Percentiles rank a stretch among this genome's conserved stretches.
Conservation (phyloP, 805 yeast genomes). For the Brettanomyces anomalus region DNA sequence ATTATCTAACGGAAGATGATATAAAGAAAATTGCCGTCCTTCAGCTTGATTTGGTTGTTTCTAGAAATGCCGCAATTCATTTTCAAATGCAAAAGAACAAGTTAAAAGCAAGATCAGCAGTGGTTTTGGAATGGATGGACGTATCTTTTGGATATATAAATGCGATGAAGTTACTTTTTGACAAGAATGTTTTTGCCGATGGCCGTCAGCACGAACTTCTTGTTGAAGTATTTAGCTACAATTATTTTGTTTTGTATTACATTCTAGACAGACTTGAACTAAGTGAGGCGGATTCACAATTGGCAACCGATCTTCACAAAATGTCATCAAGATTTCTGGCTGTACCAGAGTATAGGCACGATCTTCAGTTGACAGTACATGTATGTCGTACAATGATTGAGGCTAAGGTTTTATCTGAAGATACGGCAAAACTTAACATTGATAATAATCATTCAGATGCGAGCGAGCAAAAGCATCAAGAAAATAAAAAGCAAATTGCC, state of each 20-base stretch:
- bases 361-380: constrained; percentile 9
- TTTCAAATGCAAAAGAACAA: neutral
- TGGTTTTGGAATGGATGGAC: constrained; percentile 14
- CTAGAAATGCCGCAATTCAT: neutral
- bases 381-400: constrained; percentile 9
- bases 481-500: too few species aligned
- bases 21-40: neutral
- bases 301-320: constrained; percentile 7
- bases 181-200: constrained; percentile 8
- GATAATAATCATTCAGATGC: too few species aligned
- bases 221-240: constrained; percentile 13
- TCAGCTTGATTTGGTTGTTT: constrained; percentile 1
- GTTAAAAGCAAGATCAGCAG: neutral
- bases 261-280: constrained; percentile 8
- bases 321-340: constrained; percentile 8
- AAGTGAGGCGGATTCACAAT: constrained; percentile 11
- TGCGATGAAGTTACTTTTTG: constrained; percentile 9
- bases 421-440: too few species aligned
- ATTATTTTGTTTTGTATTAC: constrained; percentile 12
- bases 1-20: neutral
- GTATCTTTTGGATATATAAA: constrained; percentile 15
- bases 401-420: neutral
- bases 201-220: constrained; percentile 13
- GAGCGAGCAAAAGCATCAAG: too few species aligned
- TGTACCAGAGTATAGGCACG: constrained; percentile 7